phyloP scores from a whole-genome alignment of 148 eudicot genomes.

The Rhododendron vialii region DNA sequence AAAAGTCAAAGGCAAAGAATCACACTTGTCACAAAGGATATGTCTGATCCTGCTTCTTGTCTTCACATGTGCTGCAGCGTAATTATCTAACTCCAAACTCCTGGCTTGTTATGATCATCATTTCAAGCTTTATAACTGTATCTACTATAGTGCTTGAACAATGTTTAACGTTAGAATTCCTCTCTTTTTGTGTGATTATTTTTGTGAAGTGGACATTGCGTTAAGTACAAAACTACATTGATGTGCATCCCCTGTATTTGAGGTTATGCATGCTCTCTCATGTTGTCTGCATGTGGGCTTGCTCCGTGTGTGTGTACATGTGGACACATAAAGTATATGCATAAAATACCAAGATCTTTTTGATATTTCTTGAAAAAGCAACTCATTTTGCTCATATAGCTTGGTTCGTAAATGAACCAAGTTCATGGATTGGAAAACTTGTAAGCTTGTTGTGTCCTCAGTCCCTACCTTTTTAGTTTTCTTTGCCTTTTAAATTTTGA shows the following conservation, averaged over 20 bases:
- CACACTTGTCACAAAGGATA: slow-evolving; percentile 44
- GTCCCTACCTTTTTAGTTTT: neutral
- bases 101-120: neutral
- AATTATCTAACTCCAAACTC: slow-evolving; percentile 38
- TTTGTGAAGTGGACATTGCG: neutral
- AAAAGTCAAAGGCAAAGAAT: slow-evolving; percentile 45
- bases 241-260: neutral
- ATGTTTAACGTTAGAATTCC: neutral
- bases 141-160: neutral
- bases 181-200: neutral
- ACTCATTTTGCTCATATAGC: neutral
- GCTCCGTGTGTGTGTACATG: neutral
- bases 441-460: neutral
- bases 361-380: neutral
- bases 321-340: neutral
- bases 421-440: neutral
- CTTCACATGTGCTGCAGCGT: slow-evolving; percentile 84
- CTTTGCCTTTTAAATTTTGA: neutral
- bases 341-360: neutral
- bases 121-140: neutral
- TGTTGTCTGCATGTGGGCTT: neutral
- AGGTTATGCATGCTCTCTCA: neutral
- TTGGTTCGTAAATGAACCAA: neutral
- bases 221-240: neutral
- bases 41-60: slow-evolving; percentile 55